phyloP scores from a whole-genome alignment of 2,329 filamentous ascomycete genomes.

The Pseudogymnoascus pannorum region DNA sequence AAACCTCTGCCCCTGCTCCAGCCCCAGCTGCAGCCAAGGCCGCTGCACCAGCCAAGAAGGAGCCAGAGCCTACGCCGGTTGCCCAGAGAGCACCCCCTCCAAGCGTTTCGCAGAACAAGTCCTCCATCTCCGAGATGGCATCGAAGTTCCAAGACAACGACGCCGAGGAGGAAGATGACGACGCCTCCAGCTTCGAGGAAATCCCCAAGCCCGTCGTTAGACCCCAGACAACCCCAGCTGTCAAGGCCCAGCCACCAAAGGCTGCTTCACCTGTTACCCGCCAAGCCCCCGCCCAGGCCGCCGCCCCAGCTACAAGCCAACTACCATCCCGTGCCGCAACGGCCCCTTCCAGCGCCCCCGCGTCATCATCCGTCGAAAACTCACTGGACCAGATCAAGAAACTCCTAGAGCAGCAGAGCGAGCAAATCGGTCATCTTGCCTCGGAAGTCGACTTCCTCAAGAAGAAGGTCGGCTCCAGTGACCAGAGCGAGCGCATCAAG shows the following conservation, averaged over 20 bases:
- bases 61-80: slow-evolving; percentile 43
- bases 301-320: slow-evolving; percentile 27
- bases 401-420: slow-evolving; percentile 67
- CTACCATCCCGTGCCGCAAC: slow-evolving; percentile 18
- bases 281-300: slow-evolving; percentile 17
- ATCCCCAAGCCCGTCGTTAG: slow-evolving; percentile 68
- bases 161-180: slow-evolving; percentile 49
- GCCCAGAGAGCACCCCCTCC: slow-evolving; percentile 51
- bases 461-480: slow-evolving; percentile 56
- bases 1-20: slow-evolving; percentile 38
- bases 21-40: slow-evolving; percentile 39
- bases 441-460: slow-evolving; percentile 75
- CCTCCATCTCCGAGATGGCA: slow-evolving; percentile 77
- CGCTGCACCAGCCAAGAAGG: slow-evolving; percentile 41
- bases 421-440: slow-evolving; percentile 64
- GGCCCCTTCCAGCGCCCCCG: slow-evolving; percentile 28
- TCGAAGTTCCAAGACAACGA: slow-evolving; percentile 75
- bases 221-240: slow-evolving; percentile 28
- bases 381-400: slow-evolving; percentile 71
- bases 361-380: slow-evolving; percentile 47
- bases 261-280: slow-evolving; percentile 33
- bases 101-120: slow-evolving; percentile 76
- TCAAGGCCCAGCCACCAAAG: slow-evolving; percentile 36
- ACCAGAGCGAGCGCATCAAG: slow-evolving; percentile 61
- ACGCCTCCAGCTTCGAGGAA: slow-evolving; percentile 79